These are phyloP conservation scores for Colletotrichum cereale DNA, from an alignment of 2,329 filamentous ascomycete species.

Conservation along the genomic window DNA sequence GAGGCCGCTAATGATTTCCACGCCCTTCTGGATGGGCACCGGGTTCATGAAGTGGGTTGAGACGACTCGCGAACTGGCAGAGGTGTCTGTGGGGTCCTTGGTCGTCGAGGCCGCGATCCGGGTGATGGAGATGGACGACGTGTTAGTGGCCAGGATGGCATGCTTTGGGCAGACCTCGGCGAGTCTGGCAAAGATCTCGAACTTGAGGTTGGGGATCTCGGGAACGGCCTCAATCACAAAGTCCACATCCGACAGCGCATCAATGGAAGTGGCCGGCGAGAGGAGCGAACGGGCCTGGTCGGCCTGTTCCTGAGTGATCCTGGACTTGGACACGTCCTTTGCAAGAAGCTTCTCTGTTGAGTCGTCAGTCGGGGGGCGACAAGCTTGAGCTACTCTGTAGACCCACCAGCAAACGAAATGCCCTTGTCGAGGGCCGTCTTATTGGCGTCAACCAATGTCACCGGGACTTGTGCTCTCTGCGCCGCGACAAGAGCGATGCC, in stretches of 20 bases:
- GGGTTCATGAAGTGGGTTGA: conserved; percentile 99
- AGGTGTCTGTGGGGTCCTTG: conserved; percentile 81
- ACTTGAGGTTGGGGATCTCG: conserved; percentile 89
- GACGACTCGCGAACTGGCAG: conserved; percentile 87
- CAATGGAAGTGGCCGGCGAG: conserved; percentile 77
- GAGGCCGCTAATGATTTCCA: conserved; percentile 95
- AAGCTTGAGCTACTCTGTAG: background rate
- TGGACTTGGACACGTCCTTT: conserved; percentile 91
- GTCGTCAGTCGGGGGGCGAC: conserved; percentile 9
- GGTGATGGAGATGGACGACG: conserved; percentile 98
- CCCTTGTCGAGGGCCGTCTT: conserved; percentile 90
- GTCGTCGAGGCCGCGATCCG: conserved; percentile 91
- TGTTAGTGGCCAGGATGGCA: conserved; percentile 95
- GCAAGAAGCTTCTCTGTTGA: conserved; percentile 85
- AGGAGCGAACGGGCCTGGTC: conserved; percentile 79
- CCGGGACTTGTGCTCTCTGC: conserved; percentile 83
- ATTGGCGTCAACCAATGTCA: conserved; percentile 87
- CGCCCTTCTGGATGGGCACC: conserved; percentile 94
- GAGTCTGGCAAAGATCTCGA: conserved; percentile 85
- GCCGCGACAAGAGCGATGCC: conserved; percentile 97
- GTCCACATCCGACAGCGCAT: conserved; percentile 84
- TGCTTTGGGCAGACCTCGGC: conserved; percentile 86
- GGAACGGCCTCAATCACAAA: conserved; percentile 99
- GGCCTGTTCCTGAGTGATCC: conserved; percentile 85
- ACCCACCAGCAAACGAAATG: conserved; percentile 84